Evolutionary conservation across 148 eudicot genomes (phyloP).

Genomic region (Vaccinium myrtillus): DNA sequence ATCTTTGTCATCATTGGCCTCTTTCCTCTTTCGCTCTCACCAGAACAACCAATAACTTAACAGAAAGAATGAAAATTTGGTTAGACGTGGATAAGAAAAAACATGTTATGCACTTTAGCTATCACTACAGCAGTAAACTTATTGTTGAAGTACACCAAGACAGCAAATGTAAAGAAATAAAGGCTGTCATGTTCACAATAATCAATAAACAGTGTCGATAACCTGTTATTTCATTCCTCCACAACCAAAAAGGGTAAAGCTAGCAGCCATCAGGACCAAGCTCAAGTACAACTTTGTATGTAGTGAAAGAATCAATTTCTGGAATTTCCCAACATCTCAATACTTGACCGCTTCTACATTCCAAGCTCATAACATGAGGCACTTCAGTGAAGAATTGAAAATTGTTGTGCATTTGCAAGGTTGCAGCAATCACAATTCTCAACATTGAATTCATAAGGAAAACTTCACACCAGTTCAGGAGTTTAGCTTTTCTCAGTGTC

Average conservation of each 20-base stretch:
- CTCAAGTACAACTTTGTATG: not conserved
- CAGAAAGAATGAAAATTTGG: slow-evolving; percentile 11
- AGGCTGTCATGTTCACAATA: not conserved
- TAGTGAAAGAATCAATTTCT: not conserved
- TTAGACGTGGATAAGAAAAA: slow-evolving; percentile 16
- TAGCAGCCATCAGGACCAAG: not conserved
- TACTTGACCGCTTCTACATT: slow-evolving; percentile 2
- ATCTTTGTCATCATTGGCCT: slow-evolving; percentile 92
- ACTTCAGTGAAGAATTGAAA: not conserved
- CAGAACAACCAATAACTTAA: slow-evolving; percentile 83
- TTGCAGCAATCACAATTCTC: not conserved
- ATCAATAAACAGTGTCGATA: not conserved
- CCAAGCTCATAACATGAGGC: not conserved
- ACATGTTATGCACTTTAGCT: not conserved
- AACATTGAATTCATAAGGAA: not conserved
- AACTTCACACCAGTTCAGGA: not conserved
- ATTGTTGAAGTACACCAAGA: not conserved
- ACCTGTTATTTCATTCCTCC: not conserved
- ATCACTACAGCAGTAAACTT: not conserved
- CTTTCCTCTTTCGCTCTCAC: slow-evolving; percentile 86
- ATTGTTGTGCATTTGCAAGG: not conserved
- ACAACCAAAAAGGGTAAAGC: not conserved
- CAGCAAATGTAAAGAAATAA: not conserved
- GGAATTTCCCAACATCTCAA: not conserved
- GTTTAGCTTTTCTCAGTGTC: not conserved